phyloP scores from a whole-genome alignment of 106 monocot genomes.

The Vanilla planifolia region DNA sequence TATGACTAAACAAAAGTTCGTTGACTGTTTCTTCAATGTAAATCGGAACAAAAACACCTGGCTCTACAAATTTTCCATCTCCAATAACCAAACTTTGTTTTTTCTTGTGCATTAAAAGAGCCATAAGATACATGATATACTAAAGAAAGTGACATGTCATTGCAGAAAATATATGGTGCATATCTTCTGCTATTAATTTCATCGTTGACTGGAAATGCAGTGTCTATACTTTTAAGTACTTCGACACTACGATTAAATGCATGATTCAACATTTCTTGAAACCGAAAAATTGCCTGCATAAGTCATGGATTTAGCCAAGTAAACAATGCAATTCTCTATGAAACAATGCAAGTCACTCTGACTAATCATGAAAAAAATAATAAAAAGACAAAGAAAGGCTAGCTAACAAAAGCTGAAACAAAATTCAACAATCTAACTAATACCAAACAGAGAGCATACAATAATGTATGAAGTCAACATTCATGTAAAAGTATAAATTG shows the following conservation, averaged over 20 bases:
- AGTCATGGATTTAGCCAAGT: too few relatives aligned
- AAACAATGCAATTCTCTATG: too few relatives aligned
- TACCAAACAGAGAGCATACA: too few relatives aligned
- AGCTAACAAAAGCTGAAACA: too few relatives aligned
- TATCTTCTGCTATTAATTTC: conserved; percentile 61
- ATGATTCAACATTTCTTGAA: conserved; percentile 41
- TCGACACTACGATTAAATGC: conserved; percentile 17
- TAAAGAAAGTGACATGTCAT: conserved; percentile 91
- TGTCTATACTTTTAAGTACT: conserved; percentile 20
- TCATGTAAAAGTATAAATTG: too few relatives aligned
- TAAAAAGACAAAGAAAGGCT: too few relatives aligned
- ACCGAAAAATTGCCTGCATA: conserved; percentile 66
- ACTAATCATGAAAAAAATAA: too few relatives aligned
- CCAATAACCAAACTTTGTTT: conserved; percentile 16
- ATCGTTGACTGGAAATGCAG: conserved; percentile 19
- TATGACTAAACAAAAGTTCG: conserved; percentile 36
- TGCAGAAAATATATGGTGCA: conserved; percentile 87
- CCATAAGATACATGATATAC: conserved; percentile 63
- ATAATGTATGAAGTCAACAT: too few relatives aligned
- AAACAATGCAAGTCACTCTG: too few relatives aligned
- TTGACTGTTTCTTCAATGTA: conserved; percentile 66
- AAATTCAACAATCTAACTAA: too few relatives aligned
- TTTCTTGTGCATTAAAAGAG: conserved; percentile 28
- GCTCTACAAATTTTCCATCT: conserved; percentile 48
- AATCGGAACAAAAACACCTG: conserved; percentile 76